Conservation (phyloP, 177 flowering plant species). For the Vitis hybrid region DNA sequence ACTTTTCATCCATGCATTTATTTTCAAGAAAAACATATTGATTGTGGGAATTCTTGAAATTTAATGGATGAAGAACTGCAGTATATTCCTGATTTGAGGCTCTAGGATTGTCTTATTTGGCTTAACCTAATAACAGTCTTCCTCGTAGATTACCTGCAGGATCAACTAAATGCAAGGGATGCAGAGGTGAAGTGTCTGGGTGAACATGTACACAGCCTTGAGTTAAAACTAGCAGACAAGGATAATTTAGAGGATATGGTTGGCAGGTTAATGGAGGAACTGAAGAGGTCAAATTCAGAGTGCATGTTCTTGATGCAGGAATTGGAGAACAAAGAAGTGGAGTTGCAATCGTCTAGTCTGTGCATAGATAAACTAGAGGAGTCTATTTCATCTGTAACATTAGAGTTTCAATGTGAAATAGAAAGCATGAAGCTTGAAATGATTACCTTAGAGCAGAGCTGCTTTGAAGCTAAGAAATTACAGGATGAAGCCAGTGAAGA, state of each 20-base stretch:
- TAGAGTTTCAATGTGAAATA: slow-evolving; percentile 86
- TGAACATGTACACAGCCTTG: slow-evolving; percentile 60
- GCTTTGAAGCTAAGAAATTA: slow-evolving; percentile 48
- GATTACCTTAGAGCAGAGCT: slow-evolving; percentile 51
- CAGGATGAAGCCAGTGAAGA: slow-evolving; percentile 53
- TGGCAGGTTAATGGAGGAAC: slow-evolving; percentile 43
- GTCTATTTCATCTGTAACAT: slow-evolving; percentile 46
- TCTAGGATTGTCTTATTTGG: neutral
- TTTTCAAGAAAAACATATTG: too few relatives aligned
- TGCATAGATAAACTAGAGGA: slow-evolving; percentile 62
- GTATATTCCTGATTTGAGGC: neutral
- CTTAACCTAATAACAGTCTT: slow-evolving; percentile 7
- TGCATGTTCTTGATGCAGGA: slow-evolving; percentile 40
- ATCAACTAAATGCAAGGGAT: slow-evolving; percentile 65
- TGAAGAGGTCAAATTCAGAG: slow-evolving; percentile 45
- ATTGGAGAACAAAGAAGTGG: slow-evolving; percentile 55
- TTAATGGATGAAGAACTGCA: neutral
- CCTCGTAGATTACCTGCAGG: slow-evolving; percentile 71
- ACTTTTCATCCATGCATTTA: too few relatives aligned
- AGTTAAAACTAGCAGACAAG: slow-evolving; percentile 47
- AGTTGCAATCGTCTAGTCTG: slow-evolving; percentile 39
- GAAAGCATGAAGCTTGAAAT: slow-evolving; percentile 82
- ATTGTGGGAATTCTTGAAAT: too few relatives aligned
- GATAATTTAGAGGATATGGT: slow-evolving; percentile 42
- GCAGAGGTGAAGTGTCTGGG: slow-evolving; percentile 44